Evolutionary conservation across 2,329 filamentous ascomycete species (phyloP).

Genomic region (Botrytis sinoallii): DNA sequence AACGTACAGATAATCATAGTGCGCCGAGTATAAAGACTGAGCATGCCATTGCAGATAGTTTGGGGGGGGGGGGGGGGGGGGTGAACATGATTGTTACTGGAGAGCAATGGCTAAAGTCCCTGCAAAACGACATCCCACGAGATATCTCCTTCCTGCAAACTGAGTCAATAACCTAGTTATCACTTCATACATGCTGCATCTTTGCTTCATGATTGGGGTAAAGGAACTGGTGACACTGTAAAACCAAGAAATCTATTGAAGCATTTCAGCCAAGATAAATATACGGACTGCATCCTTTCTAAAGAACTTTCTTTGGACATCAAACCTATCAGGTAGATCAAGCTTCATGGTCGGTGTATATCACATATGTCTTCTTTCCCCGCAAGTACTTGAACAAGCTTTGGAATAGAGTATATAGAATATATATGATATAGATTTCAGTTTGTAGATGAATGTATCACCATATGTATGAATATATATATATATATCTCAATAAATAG

Average conservation of each 20-base stretch:
- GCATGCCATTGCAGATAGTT: background rate
- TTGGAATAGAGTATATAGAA: background rate
- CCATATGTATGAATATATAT: no score
- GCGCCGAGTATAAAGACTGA: background rate
- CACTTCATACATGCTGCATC: background rate
- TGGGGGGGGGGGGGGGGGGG: background rate
- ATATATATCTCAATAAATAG: no score
- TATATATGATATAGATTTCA: no score
- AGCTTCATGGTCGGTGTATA: background rate
- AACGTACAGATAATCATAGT: background rate
- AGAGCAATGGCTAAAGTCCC: background rate
- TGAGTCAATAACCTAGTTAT: background rate
- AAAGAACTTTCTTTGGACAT: background rate
- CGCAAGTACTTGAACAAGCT: background rate
- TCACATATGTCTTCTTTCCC: background rate
- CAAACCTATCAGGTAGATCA: background rate
- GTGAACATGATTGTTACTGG: background rate
- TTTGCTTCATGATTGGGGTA: background rate
- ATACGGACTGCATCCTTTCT: no score
- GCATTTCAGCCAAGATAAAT: background rate
- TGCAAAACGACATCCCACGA: background rate
- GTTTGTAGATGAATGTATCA: no score
- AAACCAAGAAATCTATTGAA: background rate
- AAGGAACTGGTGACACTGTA: background rate
- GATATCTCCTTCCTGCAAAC: background rate